Evolutionary conservation across 192 early-diverging fungal species (phyloP), one percentile per base, ranked within the genome.

Genomic region (Coemansia sp.): DNA sequence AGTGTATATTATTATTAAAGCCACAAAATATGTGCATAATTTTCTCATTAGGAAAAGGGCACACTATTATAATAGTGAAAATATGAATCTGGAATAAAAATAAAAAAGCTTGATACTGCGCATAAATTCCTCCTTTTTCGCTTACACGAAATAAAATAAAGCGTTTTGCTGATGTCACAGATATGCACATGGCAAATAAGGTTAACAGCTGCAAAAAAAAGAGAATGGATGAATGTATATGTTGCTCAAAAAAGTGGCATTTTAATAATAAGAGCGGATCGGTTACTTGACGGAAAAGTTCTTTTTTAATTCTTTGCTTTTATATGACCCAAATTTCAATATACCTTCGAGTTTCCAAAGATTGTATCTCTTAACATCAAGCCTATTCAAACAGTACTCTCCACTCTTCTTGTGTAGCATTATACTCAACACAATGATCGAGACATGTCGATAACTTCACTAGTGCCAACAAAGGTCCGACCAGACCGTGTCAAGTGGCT

Each of bases 11-110:
- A 26, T 26, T 26, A 10, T 49, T 53, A 53, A 53, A 53, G 50
- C 50, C 50, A 53, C 50, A 53, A 21, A 5, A 53, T 53, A 53
- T 53, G 50, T 21, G 50, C 50, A 53, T 53, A 23, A 53, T 26
- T 26, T 26, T 26, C n/a, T 26, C 26, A 3, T 26, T 26, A 3
- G 26, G 26, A 26, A 26, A 26, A 26, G 3, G 26, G 26, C n/a
- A 3, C 26, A 26, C 26, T 26, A 26, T 26, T 26, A 26, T 26
- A 26, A 26, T 26, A 26, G 3, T 26, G 26, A 26, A 26, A 26
- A 26, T 26, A 26, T 26, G 26, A 26, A 26, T 26, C 26, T 26
- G 26, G 26, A 26, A 26, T 26, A 26, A 26, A 26, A 26, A 26
- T 0, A 26, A 26, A 26, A 26, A 26, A 26, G 26, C 26, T 26